Evolutionary conservation across 2,329 filamentous ascomycete genomes (phyloP).

Genomic region (Trichoderma aggressivum): DNA sequence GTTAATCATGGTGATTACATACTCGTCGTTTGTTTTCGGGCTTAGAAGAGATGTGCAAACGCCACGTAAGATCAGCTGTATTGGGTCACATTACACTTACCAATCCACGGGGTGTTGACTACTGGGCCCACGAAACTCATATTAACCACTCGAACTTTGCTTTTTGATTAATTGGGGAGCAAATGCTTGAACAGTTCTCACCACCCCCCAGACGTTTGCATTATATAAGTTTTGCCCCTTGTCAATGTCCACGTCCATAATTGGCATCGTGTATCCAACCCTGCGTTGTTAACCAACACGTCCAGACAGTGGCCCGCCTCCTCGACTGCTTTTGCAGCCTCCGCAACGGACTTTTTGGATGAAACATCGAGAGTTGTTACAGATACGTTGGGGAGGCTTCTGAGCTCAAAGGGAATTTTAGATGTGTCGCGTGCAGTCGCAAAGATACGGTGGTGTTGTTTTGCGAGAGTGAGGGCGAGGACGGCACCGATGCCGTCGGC

Average conservation of each 20-base stretch:
- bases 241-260: conserved; percentile 26
- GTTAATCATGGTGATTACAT: not conserved
- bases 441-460: conserved; percentile 29
- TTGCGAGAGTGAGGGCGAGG: conserved; percentile 22
- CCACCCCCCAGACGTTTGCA: conserved; percentile 30
- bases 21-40: not conserved
- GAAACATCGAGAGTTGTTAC: conserved; percentile 32
- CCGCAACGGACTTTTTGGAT: conserved; percentile 25
- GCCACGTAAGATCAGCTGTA: not conserved
- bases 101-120: conserved; percentile 26
- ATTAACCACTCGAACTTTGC: conserved; percentile 30
- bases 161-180: conserved; percentile 26
- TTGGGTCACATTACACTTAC: not conserved
- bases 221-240: conserved; percentile 28
- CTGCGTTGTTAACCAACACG: conserved; percentile 34
- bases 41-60: not conserved
- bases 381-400: conserved; percentile 23
- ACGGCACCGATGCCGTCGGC: conserved; percentile 26
- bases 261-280: conserved; percentile 27
- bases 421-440: conserved; percentile 30
- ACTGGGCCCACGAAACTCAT: conserved; percentile 30
- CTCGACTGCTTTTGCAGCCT: conserved; percentile 19
- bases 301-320: conserved; percentile 23
- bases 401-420: conserved; percentile 27
- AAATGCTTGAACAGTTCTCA: conserved; percentile 31